Base-by-base conservation (phyloP, 2,329 filamentous ascomycete species). In the Annulohypoxylon truncatum region DNA sequence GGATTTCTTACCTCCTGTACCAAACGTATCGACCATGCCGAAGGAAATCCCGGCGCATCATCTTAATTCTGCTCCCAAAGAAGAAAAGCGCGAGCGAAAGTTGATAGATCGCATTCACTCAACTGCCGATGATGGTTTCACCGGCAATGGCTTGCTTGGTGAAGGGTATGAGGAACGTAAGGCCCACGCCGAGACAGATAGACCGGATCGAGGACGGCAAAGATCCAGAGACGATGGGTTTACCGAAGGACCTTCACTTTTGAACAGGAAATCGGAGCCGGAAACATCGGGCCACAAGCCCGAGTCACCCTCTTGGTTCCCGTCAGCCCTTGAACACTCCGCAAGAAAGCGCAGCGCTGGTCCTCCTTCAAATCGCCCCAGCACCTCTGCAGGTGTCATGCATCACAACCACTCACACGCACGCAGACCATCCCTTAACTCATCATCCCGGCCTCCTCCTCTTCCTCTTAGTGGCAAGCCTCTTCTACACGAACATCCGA, bases 211-310 rank as follows among this genome's bases (percentile, higher is more conserved):
- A 68, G 5, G 76, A 77, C 9, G 70, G 75, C 29, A 74, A 69
- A 68, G 24, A 66, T 50, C 60, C 1, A 70, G 61, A 22, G 77
- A 79, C 9, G 70, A 75, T 1, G 78, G 85, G 8, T 90, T 90
- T 72, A 86, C 81, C 3, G 81, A 85, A 6, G 88, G 87, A 0
- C 83, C 87, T 1, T 88, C 84, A 7, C 80, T 90, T 1, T 74
- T 90, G 18, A 89, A 86, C 69, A 79, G 72, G 48, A 77, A 59
- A 55, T 50, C 69, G 15, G 50, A 71, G 72, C 24, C 73, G 75
- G 57, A 77, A 52, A 46, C 78, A 73, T 52, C 78, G 7, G 26
- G 35, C 26, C 60, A 71, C 0, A 67, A 64, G 12, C 61, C 66
- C 38, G 68, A 71, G 5, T 68, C 73, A 6, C 59, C 73, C 29